phyloP scores from a whole-genome alignment of 1,284 basidiomycete species.

The Apiotrichum laibachii region DNA sequence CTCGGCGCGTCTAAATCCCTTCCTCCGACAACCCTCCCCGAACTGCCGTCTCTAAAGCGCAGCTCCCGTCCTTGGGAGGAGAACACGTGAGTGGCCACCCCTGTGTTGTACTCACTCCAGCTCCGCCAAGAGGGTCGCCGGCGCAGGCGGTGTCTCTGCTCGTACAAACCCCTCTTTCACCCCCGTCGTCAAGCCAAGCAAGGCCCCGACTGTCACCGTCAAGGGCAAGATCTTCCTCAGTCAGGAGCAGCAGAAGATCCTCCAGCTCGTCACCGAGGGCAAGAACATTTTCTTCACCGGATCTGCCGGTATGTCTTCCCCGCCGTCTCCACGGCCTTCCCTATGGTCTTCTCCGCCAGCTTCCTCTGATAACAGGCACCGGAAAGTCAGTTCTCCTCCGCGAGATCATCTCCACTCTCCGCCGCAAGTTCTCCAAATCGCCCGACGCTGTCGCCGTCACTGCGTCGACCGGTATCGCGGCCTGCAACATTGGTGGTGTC shows the following conservation, averaged over 20 bases:
- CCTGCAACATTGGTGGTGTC: conserved; percentile 88
- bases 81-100: neutral
- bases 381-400: conserved; percentile 93
- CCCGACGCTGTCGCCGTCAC: conserved; percentile 73
- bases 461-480: conserved; percentile 86
- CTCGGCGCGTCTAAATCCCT: conserved; percentile 3
- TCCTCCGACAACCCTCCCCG: neutral
- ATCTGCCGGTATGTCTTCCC: conserved; percentile 70
- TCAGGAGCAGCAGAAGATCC: conserved; percentile 75
- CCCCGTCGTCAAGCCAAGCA: conserved; percentile 9
- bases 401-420: conserved; percentile 72
- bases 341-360: no score
- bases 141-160: conserved; percentile 4
- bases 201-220: conserved; percentile 37
- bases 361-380: conserved; percentile 60
- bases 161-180: conserved; percentile 11
- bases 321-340: neutral
- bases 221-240: conserved; percentile 60
- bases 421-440: conserved; percentile 54
- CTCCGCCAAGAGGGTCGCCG: conserved; percentile 20
- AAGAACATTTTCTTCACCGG: conserved; percentile 95
- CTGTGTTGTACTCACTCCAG: conserved; percentile 5
- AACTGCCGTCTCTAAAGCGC: neutral
- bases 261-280: conserved; percentile 63
- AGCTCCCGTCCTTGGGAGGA: neutral